A percentile compares a stretch with the other conserved stretches of the same genome.
Conservation (phyloP, 2,329 filamentous ascomycete species). For the Fusarium nematophilum region DNA sequence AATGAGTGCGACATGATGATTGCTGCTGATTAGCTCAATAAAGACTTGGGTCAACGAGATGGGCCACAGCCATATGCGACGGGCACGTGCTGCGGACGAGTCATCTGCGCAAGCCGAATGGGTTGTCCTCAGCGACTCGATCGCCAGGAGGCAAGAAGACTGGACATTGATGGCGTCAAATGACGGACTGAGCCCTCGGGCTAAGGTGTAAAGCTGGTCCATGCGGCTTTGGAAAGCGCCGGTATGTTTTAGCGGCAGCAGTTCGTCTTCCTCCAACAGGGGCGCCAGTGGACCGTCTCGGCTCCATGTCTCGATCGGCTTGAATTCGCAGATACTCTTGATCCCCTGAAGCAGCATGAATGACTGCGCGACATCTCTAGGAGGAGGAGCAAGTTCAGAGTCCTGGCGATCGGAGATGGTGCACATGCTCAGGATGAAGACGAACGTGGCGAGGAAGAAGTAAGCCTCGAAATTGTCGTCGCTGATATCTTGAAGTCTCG, state of each 20-base stretch:
- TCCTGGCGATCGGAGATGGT: slow-evolving; percentile 20
- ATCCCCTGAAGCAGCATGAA: slow-evolving; percentile 29
- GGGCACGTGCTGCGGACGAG: neutral
- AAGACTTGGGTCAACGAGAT: slow-evolving; percentile 26
- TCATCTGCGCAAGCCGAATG: slow-evolving; percentile 1
- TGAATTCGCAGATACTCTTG: slow-evolving; percentile 24
- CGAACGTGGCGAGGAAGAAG: slow-evolving; percentile 31
- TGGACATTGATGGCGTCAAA: slow-evolving; percentile 26
- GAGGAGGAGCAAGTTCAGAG: neutral
- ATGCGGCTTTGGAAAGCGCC: slow-evolving; percentile 26
- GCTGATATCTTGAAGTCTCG: slow-evolving; percentile 13
- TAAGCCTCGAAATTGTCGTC: slow-evolving; percentile 27
- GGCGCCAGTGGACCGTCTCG: slow-evolving; percentile 18
- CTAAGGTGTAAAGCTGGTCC: slow-evolving; percentile 17
- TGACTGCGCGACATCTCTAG: slow-evolving; percentile 19
- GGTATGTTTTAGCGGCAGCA: neutral
- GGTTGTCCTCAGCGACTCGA: slow-evolving; percentile 22
- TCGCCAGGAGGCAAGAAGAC: slow-evolving; percentile 22
- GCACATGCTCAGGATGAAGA: slow-evolving; percentile 23
- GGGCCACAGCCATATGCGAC: slow-evolving; percentile 30
- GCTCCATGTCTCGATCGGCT: slow-evolving; percentile 22
- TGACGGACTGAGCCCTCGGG: slow-evolving; percentile 16
- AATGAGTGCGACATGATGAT: slow-evolving; percentile 24
- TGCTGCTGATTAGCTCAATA: slow-evolving; percentile 22
- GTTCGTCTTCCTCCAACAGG: slow-evolving; percentile 2